Base-by-base conservation (phyloP, 768 basidiomycete genomes). In the Rhizopogon vinicolor region DNA sequence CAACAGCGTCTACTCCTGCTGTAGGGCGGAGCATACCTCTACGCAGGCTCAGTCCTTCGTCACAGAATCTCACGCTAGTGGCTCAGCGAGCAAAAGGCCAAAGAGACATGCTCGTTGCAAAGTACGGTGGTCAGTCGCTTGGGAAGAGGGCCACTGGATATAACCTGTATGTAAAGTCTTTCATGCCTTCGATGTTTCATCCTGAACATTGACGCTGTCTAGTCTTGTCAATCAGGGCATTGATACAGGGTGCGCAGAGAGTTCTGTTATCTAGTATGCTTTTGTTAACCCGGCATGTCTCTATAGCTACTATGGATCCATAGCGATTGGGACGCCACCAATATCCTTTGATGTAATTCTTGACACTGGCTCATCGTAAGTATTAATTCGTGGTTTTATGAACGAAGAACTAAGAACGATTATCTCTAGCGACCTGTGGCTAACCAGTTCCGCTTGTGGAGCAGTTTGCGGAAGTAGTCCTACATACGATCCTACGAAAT, bases 171-270 rank as follows among this genome's bases (percentile, higher is more conserved):
- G 76, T 63, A 18, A 46, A 45, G 18, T 28, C 48, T 52, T 33
- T 44, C 31, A 39, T 37, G 16, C 5, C 3, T n/a, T 41, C 7
- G n/a, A 28, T 42, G 2, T 46, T 40, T 33, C 10, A 19, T 44
- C 31, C 28, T 52, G 3, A 42, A 29, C 9, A 14, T 19, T 12
- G 9, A 3, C n/a, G 1, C 19, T 51, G 9, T 49, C 16, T 61
- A 87, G 85, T 41, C 65, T 86, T 8, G 74, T 78, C 25, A 82
- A 85, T 60, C 84, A 87, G 68, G 79, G 82, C 49, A 65, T 73
- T 7, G 86, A 89, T 64, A 82, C 84, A 12, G 83, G 80, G 83
- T 82, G 62, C 42, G 72, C 16, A 31, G 22, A 33, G 6, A 35
- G 16, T 37, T 16, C 12, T 6, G 7, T 57, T 29, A 25, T 22